Conservation (phyloP, 1,284 basidiomycete genomes). For the Apiotrichum siamense region DNA sequence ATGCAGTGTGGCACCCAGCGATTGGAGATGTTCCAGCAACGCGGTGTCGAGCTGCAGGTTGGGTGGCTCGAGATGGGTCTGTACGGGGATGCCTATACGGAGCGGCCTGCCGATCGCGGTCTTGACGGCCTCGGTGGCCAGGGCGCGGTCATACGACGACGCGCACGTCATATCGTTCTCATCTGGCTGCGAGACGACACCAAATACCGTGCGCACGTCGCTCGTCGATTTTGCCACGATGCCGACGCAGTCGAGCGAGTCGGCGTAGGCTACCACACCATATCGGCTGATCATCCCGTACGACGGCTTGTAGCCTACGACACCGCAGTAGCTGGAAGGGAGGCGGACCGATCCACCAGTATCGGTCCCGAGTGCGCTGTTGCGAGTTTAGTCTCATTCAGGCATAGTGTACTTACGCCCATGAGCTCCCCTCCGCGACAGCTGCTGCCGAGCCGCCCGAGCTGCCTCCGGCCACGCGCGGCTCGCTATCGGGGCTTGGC, state of each 20-base stretch:
- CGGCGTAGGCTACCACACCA: slow-evolving; percentile 89
- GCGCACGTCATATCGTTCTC: slow-evolving; percentile 71
- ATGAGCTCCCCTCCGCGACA: slow-evolving; percentile 59
- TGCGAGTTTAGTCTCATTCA: neutral
- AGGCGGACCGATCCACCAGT: slow-evolving; percentile 91
- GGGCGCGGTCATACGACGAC: slow-evolving; percentile 48
- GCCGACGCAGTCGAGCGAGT: slow-evolving; percentile 91
- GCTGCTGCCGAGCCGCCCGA: slow-evolving; percentile 52
- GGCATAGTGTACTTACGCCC: slow-evolving; percentile 56
- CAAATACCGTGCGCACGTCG: slow-evolving; percentile 56
- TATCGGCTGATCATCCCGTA: slow-evolving; percentile 88
- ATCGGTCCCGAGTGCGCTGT: slow-evolving; percentile 83
- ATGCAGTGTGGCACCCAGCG: slow-evolving; percentile 62
- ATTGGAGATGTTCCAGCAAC: slow-evolving; percentile 52
- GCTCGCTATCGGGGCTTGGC: slow-evolving; percentile 46
- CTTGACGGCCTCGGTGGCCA: neutral
- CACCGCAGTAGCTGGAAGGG: slow-evolving; percentile 88
- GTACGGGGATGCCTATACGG: slow-evolving; percentile 35
- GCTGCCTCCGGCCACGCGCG: slow-evolving; percentile 60
- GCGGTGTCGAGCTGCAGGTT: slow-evolving; percentile 29
- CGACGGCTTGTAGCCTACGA: slow-evolving; percentile 88
- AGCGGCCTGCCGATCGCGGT: slow-evolving; percentile 8
- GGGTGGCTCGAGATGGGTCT: slow-evolving; percentile 25
- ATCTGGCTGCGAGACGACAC: slow-evolving; percentile 62
- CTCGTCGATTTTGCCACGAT: slow-evolving; percentile 60